phyloP scores from a whole-genome alignment of 2,329 filamentous ascomycete species.

The Trichophyton benhamiae region DNA sequence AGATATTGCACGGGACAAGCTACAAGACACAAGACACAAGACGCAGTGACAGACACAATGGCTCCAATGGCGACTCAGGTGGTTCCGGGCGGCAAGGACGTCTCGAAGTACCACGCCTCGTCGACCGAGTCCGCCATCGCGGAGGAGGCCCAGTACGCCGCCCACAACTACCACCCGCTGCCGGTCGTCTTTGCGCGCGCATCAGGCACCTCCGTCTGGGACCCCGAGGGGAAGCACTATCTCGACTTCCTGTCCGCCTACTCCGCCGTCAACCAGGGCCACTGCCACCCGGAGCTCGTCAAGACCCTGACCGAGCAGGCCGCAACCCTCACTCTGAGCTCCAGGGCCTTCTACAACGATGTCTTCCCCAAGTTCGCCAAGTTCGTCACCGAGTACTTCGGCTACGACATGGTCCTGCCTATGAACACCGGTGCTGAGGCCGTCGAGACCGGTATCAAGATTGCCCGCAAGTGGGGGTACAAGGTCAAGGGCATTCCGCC shows the following conservation, averaged over 20 bases:
- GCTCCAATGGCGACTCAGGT: neutral
- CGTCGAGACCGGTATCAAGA: slow-evolving; percentile 90
- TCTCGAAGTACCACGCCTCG: slow-evolving; percentile 52
- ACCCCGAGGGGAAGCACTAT: slow-evolving; percentile 89
- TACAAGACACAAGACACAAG: neutral
- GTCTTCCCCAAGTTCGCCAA: slow-evolving; percentile 93
- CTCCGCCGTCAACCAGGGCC: slow-evolving; percentile 93
- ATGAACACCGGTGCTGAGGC: slow-evolving; percentile 98
- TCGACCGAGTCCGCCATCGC: slow-evolving; percentile 70
- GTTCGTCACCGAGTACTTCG: slow-evolving; percentile 78
- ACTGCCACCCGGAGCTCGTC: slow-evolving; percentile 93
- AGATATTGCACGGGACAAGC: neutral
- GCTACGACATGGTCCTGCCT: slow-evolving; percentile 93
- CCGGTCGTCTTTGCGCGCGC: slow-evolving; percentile 86
- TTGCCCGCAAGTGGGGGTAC: slow-evolving; percentile 96
- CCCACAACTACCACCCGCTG: slow-evolving; percentile 97
- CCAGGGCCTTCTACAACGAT: slow-evolving; percentile 94
- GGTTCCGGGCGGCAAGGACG: slow-evolving; percentile 12
- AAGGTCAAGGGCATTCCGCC: slow-evolving; percentile 84
- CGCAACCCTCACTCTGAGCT: slow-evolving; percentile 76
- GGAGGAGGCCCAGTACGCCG: slow-evolving; percentile 70
- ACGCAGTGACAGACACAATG: neutral
- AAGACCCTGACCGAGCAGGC: slow-evolving; percentile 85
- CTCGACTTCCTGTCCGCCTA: slow-evolving; percentile 97
- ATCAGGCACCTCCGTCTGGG: slow-evolving; percentile 81